These are phyloP conservation scores for Cryptococcus wingfieldii DNA, from an alignment of 1,284 basidiomycete species.

Conservation along the genomic window DNA sequence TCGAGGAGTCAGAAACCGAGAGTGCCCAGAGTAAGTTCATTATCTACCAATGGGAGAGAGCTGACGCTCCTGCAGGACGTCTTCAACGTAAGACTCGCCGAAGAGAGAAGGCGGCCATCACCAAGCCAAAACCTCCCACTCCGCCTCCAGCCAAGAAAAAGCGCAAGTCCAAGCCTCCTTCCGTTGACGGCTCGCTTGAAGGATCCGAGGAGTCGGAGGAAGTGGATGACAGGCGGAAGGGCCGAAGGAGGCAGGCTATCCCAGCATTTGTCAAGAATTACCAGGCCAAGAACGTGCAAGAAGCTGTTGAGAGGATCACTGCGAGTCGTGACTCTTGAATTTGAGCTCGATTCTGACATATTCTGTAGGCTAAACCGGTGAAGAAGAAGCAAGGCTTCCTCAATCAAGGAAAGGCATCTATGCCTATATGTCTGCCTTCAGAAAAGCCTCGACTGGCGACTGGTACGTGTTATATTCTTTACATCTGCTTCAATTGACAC, in stretches of 20 bases:
- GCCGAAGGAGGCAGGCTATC: background rate
- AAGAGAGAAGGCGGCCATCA: slow-evolving; percentile 14
- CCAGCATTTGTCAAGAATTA: background rate
- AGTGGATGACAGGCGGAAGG: background rate
- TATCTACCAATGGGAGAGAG: too few relatives aligned
- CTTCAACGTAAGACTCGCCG: slow-evolving; percentile 15
- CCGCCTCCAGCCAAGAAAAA: background rate
- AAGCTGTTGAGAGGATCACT: background rate
- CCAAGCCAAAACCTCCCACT: slow-evolving; percentile 10
- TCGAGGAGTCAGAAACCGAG: slow-evolving; percentile 5
- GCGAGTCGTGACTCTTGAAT: background rate
- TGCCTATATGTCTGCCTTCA: slow-evolving; percentile 4
- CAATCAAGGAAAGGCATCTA: slow-evolving; percentile 5
- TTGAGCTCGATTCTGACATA: background rate
- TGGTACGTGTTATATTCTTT: background rate
- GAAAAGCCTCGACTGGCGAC: background rate
- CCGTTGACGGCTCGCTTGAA: background rate
- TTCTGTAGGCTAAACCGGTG: background rate
- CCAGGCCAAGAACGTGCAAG: slow-evolving; percentile 2
- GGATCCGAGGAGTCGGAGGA: background rate
- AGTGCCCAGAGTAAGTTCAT: slow-evolving; percentile 9
- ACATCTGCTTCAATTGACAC: background rate
- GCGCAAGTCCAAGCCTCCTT: background rate
- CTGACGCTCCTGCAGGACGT: slow-evolving; percentile 6
- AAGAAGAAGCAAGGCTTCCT: slow-evolving; percentile 4